Evolutionary conservation across 148 eudicot genomes (phyloP), one percentile per base, ranked within the genome.

Genomic region (Rhododendron molle): DNA sequence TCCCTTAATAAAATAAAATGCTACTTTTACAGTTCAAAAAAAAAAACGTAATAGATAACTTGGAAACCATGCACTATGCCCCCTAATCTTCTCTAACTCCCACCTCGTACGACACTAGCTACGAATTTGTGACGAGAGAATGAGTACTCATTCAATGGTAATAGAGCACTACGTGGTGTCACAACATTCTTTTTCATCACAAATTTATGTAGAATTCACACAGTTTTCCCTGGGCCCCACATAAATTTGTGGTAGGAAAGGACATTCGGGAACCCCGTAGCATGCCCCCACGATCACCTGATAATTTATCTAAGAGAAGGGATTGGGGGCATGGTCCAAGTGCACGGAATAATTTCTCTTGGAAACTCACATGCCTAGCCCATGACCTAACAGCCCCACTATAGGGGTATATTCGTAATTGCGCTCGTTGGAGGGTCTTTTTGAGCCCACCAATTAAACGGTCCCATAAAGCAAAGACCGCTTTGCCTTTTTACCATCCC

Each of bases 381-480:
- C 32, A 28, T 69, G 76, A 30, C 32, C 73, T 67, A 67, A 12
- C 13, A 67, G 34, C 15, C 34, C 4, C 15, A 67, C 4, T 30
- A 15, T 32, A 71, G 40, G 76, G 40, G 18, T 5, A 71, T 71
- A 13, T 30, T 65, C 34, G 76, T 71, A 71, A 71, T 71, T 71
- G 40, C 30, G 20, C 7, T 30, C 18, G 15, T 71, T 32, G 8
- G 76, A 14, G 40, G 40, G 18, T 71, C 38, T 30, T 30, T 71
- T 71, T 5, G 76, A 71, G 76, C 76, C 76, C 76, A 71, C 76
- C 76, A 71, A 71, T 71, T 16, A 71, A 32, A 71, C 38, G 76
- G 76, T 71, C 76, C 38, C 76, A 32, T 1, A 71, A 71, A 30
- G 76, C 76, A 6, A 15, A 71, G 76, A 71, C 76, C 38, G 38